Evolutionary conservation across 352 stramenopile genomes (phyloP).

Genomic region (Phytophthora podocarpi): DNA sequence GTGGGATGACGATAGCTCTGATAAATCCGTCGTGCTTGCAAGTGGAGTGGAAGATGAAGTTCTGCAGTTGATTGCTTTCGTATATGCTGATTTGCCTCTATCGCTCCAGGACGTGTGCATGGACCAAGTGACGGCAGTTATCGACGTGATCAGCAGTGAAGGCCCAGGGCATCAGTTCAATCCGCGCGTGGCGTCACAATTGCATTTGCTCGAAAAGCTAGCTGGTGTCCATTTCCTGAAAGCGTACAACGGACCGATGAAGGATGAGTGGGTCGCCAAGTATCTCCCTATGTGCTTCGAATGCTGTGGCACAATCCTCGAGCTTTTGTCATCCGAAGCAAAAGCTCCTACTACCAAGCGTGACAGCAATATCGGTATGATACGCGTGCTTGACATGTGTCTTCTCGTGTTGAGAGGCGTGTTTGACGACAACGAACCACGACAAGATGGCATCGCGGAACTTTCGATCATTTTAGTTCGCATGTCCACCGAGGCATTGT

Average conservation of each 20-base stretch:
- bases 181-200: conserved; percentile 38
- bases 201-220: conserved; percentile 56
- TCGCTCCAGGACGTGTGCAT: conserved; percentile 53
- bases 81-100: conserved; percentile 47
- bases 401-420: conserved; percentile 60
- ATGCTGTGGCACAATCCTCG: conserved; percentile 65
- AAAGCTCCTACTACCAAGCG: conserved; percentile 7
- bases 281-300: conserved; percentile 72
- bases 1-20: conserved; percentile 24
- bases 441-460: conserved; percentile 35
- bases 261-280: conserved; percentile 64
- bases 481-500: conserved; percentile 60
- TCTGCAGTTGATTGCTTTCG: conserved; percentile 47
- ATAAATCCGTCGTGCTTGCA: conserved; percentile 26
- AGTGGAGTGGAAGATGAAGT: conserved; percentile 39
- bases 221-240: conserved; percentile 44
- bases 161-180: conserved; percentile 58
- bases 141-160: conserved; percentile 59
- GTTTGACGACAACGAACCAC: conserved; percentile 55
- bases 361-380: conserved; percentile 37
- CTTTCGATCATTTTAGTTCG: conserved; percentile 58
- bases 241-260: conserved; percentile 43
- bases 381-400: conserved; percentile 66
- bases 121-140: conserved; percentile 41
- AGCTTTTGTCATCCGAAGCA: conserved; percentile 41